phyloP scores from a whole-genome alignment of 345 rosid species.

The Murraya koenigii region DNA sequence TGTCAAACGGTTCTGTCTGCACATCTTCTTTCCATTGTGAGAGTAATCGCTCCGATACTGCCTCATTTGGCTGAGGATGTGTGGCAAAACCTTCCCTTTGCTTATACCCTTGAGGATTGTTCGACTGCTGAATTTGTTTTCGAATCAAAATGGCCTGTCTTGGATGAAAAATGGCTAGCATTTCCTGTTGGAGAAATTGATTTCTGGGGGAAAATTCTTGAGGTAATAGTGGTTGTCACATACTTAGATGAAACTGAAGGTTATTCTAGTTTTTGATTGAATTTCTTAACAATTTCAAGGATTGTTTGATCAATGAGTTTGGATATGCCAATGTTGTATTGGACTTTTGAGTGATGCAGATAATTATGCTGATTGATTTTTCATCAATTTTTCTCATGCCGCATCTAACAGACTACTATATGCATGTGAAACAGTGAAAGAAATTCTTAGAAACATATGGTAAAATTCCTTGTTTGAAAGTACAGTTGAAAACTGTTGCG shows the following conservation, averaged over 20 bases:
- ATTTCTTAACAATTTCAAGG: background rate
- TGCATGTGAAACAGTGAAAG: background rate
- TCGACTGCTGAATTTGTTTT: conserved; percentile 70
- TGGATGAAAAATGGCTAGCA: conserved; percentile 59
- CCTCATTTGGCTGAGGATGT: conserved; percentile 97
- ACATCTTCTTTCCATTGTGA: conserved; percentile 75
- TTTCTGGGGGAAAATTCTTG: conserved; percentile 79
- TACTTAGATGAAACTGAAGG: background rate
- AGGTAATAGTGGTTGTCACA: conserved; percentile 43
- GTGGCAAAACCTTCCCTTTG: conserved; percentile 95
- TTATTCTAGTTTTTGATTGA: background rate
- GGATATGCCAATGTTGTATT: background rate
- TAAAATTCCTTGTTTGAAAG: background rate
- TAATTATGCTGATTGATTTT: background rate
- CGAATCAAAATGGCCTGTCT: conserved; percentile 77
- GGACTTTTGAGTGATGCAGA: background rate
- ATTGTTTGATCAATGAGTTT: background rate
- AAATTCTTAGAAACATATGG: background rate
- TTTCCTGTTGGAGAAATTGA: conserved; percentile 64
- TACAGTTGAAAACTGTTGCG: background rate
- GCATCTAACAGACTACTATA: too few species aligned
- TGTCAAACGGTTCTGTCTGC: conserved; percentile 94
- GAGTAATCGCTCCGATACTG: conserved; percentile 81
- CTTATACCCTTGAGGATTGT: conserved; percentile 50
- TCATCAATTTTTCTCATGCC: background rate